Conservation (phyloP, 2,329 filamentous ascomycete species). For the Monosporascus sp. region DNA sequence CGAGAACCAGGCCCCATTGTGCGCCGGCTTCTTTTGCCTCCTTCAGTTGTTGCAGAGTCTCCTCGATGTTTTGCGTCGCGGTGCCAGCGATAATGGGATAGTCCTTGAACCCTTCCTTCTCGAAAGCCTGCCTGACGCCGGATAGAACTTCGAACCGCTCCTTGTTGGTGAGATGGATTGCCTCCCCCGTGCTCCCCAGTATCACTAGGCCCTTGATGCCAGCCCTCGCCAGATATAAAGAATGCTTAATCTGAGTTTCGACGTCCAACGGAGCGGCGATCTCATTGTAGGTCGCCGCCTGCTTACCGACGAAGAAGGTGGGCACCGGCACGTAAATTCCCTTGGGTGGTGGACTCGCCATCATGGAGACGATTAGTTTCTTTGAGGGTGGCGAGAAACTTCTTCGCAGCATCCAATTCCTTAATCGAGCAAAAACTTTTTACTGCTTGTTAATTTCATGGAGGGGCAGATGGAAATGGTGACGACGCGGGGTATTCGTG, state of each 20-base stretch:
- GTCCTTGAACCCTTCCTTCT: conserved; percentile 49
- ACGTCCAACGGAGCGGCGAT: conserved; percentile 50
- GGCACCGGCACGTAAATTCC: conserved; percentile 55
- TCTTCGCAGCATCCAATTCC: too few relatives aligned
- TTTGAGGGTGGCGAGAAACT: too few relatives aligned
- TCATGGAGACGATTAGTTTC: background rate
- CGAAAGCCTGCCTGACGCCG: conserved; percentile 47
- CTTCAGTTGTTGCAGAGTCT: conserved; percentile 52
- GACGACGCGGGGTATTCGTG: background rate
- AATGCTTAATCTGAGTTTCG: conserved; percentile 51
- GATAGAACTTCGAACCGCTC: conserved; percentile 52
- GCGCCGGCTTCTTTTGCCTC: conserved; percentile 53
- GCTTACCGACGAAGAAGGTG: conserved; percentile 50
- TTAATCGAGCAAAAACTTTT: too few relatives aligned
- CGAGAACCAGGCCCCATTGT: conserved; percentile 54
- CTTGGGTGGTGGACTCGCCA: conserved; percentile 31
- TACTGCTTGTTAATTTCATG: too few relatives aligned
- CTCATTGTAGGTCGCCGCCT: conserved; percentile 33
- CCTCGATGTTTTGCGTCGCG: conserved; percentile 56
- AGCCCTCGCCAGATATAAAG: conserved; percentile 52
- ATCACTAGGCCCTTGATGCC: conserved; percentile 58
- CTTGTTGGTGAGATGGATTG: conserved; percentile 51
- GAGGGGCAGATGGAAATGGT: too few relatives aligned
- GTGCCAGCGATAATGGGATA: conserved; percentile 57
- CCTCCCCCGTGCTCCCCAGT: conserved; percentile 59